Percentiles rank a stretch among this genome's conserved stretches.
Evolutionary conservation across 371 early-diverging fungal genomes (phyloP).

Genomic region (Thermomucor indicae-seudaticae): DNA sequence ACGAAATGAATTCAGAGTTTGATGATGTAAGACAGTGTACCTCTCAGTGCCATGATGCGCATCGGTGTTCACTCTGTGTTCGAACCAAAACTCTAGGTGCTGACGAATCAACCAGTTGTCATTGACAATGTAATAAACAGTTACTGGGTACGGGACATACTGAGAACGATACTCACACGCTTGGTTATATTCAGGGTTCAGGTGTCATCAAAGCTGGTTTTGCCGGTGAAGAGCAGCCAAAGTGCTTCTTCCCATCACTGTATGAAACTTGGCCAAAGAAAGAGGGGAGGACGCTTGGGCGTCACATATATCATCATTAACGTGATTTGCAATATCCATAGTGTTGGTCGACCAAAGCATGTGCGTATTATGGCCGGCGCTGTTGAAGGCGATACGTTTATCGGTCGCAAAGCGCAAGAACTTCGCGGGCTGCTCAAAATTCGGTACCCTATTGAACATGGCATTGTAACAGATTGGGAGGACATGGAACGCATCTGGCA

Average conservation of each 20-base stretch:
- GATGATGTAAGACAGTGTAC: conserved; percentile 40
- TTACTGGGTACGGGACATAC: too few relatives aligned
- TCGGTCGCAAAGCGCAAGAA: conserved; percentile 92
- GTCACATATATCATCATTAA: not conserved
- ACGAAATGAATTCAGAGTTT: conserved; percentile 51
- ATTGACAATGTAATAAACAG: conserved; percentile 60
- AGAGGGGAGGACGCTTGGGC: too few relatives aligned
- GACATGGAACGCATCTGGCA: conserved; percentile 98
- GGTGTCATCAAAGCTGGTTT: conserved; percentile 97
- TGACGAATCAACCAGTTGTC: conserved; percentile 90
- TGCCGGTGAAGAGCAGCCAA: conserved; percentile 95
- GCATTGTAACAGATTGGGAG: conserved; percentile 94
- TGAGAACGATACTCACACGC: not conserved
- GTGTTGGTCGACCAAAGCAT: conserved; percentile 94
- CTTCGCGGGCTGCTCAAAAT: conserved; percentile 88
- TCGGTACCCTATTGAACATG: conserved; percentile 95
- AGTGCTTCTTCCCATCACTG: conserved; percentile 80
- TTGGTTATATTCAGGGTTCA: conserved; percentile 60
- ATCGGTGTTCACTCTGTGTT: not conserved
- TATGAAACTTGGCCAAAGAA: conserved; percentile 26
- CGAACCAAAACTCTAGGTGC: conserved; percentile 42
- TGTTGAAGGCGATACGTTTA: conserved; percentile 90
- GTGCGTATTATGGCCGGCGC: conserved; percentile 96
- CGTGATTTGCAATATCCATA: not conserved
- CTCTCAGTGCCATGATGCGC: not conserved